phyloP scores from a whole-genome alignment of 192 early-diverging fungal species.

The Chytriomyces sp. region DNA sequence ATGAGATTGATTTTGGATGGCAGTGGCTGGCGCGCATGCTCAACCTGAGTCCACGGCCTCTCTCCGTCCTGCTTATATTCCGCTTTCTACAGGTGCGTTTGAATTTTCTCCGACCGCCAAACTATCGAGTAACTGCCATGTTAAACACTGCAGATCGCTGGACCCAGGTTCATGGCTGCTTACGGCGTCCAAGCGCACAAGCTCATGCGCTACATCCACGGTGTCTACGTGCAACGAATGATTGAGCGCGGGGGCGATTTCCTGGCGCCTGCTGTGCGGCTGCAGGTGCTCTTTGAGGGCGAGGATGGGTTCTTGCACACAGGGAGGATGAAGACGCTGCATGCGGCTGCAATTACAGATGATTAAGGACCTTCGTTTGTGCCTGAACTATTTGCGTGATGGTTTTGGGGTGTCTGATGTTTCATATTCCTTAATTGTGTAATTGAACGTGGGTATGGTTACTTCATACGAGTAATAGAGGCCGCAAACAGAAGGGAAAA shows the following conservation, averaged over 20 bases:
- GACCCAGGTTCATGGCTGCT: slow-evolving; percentile 31
- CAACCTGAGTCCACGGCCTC: slow-evolving; percentile 66
- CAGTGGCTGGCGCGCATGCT: slow-evolving; percentile 70
- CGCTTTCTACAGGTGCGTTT: slow-evolving; percentile 61
- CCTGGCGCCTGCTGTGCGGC: slow-evolving; percentile 36
- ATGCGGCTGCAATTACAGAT: no score
- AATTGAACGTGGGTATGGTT: no score
- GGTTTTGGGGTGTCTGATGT: no score
- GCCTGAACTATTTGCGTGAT: no score
- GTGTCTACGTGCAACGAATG: slow-evolving; percentile 37
- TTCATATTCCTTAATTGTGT: no score
- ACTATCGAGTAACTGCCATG: neutral
- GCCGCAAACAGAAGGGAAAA: no score
- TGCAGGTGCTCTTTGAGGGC: slow-evolving; percentile 51
- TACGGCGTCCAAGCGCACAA: slow-evolving; percentile 55
- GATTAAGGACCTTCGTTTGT: no score
- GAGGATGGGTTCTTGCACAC: slow-evolving; percentile 27
- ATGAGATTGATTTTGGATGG: slow-evolving; percentile 67
- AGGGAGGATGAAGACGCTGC: slow-evolving; percentile 16
- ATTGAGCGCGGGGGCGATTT: slow-evolving; percentile 10
- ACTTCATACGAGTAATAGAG: no score
- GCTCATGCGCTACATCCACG: slow-evolving; percentile 40
- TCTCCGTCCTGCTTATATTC: slow-evolving; percentile 65
- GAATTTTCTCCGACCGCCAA: neutral
- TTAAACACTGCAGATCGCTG: slow-evolving; percentile 37